A percentile compares a stretch with the other conserved stretches of the same genome.
Evolutionary conservation across 306 rosid genomes (phyloP).

Genomic region (Senna siamea): DNA sequence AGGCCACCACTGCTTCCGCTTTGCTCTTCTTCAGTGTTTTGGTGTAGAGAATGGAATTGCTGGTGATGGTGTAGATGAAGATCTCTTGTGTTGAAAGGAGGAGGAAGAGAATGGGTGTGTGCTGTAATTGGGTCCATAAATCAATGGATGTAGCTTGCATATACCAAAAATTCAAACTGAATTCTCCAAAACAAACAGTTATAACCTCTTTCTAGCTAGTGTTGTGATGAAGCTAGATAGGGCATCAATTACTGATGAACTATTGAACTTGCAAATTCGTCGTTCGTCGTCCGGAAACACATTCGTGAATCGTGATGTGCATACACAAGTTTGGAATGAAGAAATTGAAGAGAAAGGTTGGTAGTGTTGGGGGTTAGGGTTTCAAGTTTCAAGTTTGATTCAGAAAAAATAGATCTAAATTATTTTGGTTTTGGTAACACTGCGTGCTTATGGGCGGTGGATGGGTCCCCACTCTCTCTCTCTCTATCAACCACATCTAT

Average conservation of each 20-base stretch:
- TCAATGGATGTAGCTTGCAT: no score
- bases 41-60: conserved; percentile 37
- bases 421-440: conserved; percentile 61
- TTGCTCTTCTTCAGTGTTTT: conserved; percentile 65
- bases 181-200: no score
- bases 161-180: no score
- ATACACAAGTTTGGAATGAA: no score
- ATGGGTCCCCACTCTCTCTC: conserved; percentile 63
- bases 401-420: conserved; percentile 42
- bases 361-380: conserved; percentile 48
- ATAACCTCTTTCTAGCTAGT: no score
- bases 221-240: no score
- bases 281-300: no score
- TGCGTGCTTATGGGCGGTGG: conserved; percentile 79
- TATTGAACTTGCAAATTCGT: no score
- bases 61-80: conserved; percentile 70
- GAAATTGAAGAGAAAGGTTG: no score
- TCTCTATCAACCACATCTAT: background rate
- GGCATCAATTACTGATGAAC: no score
- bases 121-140: conserved; percentile 63
- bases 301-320: no score
- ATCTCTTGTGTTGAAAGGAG: conserved; percentile 78
- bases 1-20: conserved; percentile 57
- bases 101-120: conserved; percentile 77
- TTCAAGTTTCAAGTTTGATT: conserved; percentile 29